Evolutionary conservation across 495 filamentous ascomycete genomes (phyloP), one percentile per base, ranked within the genome.

Genomic region (Neurospora hispaniola): DNA sequence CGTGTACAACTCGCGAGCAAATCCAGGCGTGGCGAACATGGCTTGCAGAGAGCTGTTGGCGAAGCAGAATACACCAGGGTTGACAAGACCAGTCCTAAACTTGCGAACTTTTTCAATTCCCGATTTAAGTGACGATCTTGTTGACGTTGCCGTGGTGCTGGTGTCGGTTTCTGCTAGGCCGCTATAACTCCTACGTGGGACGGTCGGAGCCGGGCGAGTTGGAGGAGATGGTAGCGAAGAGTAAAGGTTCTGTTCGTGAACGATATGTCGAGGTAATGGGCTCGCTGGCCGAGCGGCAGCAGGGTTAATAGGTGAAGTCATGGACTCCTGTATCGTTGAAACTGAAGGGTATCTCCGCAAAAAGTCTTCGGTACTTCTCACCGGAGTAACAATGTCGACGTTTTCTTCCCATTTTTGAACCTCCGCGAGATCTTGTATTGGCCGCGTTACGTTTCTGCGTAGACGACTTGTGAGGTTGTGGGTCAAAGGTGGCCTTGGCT

Each of bases 21-120:
- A 85, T 27, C 89, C 88, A 27, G 88, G 83, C 2, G 93, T 96
- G 4, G 90, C 91, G 73, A 91, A 90, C 71, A 98, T 82, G 73
- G 90, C 91, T 79, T 99, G 96, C 16, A 99, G 81, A 5, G 90
- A 90, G 16, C 92, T 88, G 82, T 98, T 97, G 88, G 94, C 93
- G 78, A 96, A 99, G 80, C 96, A 99, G 8, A 89, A 92, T 12
- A 91, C 90, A 11, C 91, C 89, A 35, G 92, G 90, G 76, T 97
- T 98, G 48, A 88, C 79, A 9, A 98, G 85, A 2, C 96, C 96
- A 5, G 93, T 95, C 69, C 77, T 77, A 14, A 44, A 70, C 68
- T 71, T 75, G 42, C 70, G 62, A 16, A 35, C n/a, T 12, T 70
- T 42, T 41, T 70, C 46, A 20, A 73, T 11, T 44, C 70, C 80